These are phyloP conservation scores for Meyerozyma elateridarum DNA, from an alignment of 1,139 yeast species.

Conservation along the genomic window DNA sequence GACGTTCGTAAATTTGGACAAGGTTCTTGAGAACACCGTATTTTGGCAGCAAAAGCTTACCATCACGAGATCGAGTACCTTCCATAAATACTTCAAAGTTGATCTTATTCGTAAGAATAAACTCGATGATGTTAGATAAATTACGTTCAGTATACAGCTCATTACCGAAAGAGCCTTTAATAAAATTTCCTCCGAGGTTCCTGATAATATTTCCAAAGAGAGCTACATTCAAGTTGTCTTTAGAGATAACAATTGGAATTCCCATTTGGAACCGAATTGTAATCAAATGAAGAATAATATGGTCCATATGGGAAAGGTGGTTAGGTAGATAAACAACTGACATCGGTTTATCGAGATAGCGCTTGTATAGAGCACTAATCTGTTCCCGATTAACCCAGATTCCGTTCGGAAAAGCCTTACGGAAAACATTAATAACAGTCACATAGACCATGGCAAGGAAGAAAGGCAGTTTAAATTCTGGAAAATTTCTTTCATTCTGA, in stretches of 20 bases:
- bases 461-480: too few species aligned
- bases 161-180: constrained; percentile 41
- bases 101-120: constrained; percentile 46
- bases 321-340: constrained; percentile 43
- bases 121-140: constrained; percentile 51
- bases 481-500: constrained; percentile 37
- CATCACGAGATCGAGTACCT: constrained; percentile 65
- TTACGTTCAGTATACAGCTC: constrained; percentile 56
- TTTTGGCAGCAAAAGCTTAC: constrained; percentile 59
- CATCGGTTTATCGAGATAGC: constrained; percentile 39
- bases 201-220: constrained; percentile 47
- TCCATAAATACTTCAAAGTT: constrained; percentile 63
- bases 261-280: constrained; percentile 55
- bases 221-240: constrained; percentile 64
- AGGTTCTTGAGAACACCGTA: constrained; percentile 61
- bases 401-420: constrained; percentile 41
- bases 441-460: too few species aligned
- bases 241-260: constrained; percentile 61
- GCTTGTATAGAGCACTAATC: constrained; percentile 25
- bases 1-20: constrained; percentile 41
- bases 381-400: constrained; percentile 38
- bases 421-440: constrained; percentile 31
- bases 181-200: constrained; percentile 44
- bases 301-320: constrained; percentile 65
- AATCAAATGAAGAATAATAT: constrained; percentile 55